These are phyloP conservation scores for Polygonum aviculare DNA, from an alignment of 148 eudicot genomes.

Conservation along the genomic window DNA sequence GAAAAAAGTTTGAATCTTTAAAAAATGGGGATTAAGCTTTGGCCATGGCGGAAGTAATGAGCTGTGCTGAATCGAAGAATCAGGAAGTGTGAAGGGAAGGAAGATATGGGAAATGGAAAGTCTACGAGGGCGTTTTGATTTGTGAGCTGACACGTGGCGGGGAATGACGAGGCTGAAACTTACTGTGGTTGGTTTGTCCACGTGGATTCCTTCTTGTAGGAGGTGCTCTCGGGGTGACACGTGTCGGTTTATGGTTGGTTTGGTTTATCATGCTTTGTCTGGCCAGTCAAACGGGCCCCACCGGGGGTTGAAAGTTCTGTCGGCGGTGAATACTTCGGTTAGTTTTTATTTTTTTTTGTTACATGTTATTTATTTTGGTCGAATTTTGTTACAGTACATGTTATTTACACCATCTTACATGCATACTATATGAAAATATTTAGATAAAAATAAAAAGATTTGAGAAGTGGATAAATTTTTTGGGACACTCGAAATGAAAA, in stretches of 20 bases:
- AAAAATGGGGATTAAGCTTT: constrained; percentile 3
- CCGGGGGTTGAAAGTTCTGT: background rate
- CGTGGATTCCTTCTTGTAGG: background rate
- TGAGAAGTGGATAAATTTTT: too few relatives aligned
- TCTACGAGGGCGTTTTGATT: background rate
- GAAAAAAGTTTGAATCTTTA: background rate
- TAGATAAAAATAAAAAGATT: too few relatives aligned
- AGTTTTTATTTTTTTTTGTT: too few relatives aligned
- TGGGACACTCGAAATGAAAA: too few relatives aligned
- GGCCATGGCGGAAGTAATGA: constrained; percentile 8
- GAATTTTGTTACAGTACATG: too few relatives aligned
- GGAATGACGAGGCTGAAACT: constrained; percentile 4
- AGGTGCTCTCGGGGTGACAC: background rate
- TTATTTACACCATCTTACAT: too few relatives aligned
- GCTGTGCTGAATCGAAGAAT: background rate
- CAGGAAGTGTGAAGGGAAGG: background rate
- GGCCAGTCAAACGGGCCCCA: background rate
- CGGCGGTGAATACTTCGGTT: background rate
- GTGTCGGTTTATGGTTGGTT: background rate
- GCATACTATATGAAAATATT: too few relatives aligned
- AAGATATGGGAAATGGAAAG: background rate
- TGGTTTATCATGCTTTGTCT: background rate
- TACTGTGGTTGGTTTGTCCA: background rate
- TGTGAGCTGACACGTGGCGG: background rate
- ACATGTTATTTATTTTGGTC: too few relatives aligned